Base-by-base conservation (phyloP, 2,329 filamentous ascomycete genomes). In the Monosporascus sp. region DNA sequence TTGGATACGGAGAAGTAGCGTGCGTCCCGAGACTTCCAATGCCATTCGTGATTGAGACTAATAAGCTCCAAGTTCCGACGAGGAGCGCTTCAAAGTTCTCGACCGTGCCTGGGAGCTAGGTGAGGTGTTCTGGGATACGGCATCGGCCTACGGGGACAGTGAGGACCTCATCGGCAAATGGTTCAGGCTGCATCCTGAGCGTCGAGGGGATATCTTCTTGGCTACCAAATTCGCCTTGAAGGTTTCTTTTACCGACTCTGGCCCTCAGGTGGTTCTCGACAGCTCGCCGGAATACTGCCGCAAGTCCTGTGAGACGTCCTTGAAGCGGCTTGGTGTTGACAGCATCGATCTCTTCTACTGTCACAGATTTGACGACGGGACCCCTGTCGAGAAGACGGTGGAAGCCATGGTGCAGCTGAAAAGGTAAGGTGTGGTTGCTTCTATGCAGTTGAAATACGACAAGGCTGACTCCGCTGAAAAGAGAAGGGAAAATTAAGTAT, bases 301-400 rank as follows among this genome's bases (percentile, higher is more conserved):
- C 38, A 49, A 59, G 18, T 62, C 62, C n/a, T 67, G 65, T 54
- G 61, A 64, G 17, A 62, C 60, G 17, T 72, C 68, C 31, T 66
- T 83, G 14, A 61, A 73, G 59, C 67, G 74, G n/a, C 65, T 83
- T 4, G 74, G 74, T 4, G 75, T 76, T 1, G 67, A 74, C 7
- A 75, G 74, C 54, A 77, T 83, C 54, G 80, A 83, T 58, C 69
- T 83, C n/a, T 73, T 78, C 55, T 78, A 79, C 64, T 73, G 76
- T 49, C 77, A 81, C 57, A 70, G 77, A 8, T 61, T 77, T 18
- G 77, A 80, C 56, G 62, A 69, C 4, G 62, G 67, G n/a, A 74
- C 70, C 2, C 74, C 75, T 0, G 68, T 73, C 36, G 73, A 76
- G 62, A 72, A 78, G 60, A 79, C 78, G 0, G 69, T 80, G 1